Conservation (phyloP, 108 stramenopile species). For the Cyclotella distinguenda region DNA sequence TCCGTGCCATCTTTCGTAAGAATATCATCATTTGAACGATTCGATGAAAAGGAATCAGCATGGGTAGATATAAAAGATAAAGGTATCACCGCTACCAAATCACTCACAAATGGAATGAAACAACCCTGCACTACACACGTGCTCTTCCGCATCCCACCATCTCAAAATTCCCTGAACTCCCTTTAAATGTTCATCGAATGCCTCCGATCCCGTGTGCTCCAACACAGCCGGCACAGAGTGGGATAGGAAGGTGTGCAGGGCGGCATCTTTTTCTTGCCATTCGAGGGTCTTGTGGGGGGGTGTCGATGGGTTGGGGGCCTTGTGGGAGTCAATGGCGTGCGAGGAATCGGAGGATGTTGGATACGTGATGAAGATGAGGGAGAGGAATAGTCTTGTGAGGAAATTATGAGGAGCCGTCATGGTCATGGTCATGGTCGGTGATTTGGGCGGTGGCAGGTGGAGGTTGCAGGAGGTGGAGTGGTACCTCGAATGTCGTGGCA, state of each 20-base stretch:
- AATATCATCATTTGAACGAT: neutral
- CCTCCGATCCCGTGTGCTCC: constrained; percentile 66
- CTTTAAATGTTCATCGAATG: constrained; percentile 70
- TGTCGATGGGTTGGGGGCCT: constrained; percentile 59
- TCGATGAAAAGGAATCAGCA: too few relatives aligned
- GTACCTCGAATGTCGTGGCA: too few relatives aligned
- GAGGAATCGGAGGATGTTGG: neutral
- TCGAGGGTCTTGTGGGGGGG: constrained; percentile 18
- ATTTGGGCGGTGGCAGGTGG: too few relatives aligned
- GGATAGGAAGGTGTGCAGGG: constrained; percentile 53
- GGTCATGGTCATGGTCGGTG: neutral
- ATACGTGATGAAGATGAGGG: neutral
- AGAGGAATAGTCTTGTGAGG: neutral
- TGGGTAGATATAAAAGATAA: neutral
- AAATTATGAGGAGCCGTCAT: neutral
- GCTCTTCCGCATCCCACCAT: constrained; percentile 58
- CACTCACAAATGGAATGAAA: constrained; percentile 73
- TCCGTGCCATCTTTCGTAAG: constrained; percentile 59
- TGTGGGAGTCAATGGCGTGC: constrained; percentile 15
- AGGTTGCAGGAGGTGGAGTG: too few relatives aligned
- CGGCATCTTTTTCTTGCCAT: constrained; percentile 52
- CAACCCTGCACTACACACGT: constrained; percentile 62
- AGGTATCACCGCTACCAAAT: neutral
- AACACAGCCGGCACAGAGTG: constrained; percentile 60
- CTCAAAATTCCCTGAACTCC: constrained; percentile 69